Percentiles rank a stretch among this genome's conserved stretches.
Conservation (phyloP, 2,329 filamentous ascomycete genomes). For the Aspergillus quadricinctus region DNA sequence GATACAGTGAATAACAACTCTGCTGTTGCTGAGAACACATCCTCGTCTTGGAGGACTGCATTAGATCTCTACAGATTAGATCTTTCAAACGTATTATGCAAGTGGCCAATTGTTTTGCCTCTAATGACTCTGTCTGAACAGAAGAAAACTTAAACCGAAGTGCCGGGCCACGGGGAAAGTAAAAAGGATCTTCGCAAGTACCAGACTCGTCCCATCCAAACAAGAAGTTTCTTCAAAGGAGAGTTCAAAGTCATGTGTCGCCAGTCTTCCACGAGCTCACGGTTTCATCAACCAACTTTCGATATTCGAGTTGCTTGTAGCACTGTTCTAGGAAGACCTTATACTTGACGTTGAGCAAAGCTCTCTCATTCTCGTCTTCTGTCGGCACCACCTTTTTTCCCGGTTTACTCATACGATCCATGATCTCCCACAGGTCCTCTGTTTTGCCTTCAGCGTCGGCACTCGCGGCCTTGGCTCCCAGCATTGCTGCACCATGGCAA, state of each 20-base stretch:
- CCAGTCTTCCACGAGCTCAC: constrained; percentile 40
- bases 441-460: constrained; percentile 71
- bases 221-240: not conserved
- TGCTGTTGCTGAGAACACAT: not conserved
- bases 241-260: not conserved
- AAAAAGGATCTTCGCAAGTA: not conserved
- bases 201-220: not conserved
- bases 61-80: not conserved
- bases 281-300: constrained; percentile 68
- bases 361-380: constrained; percentile 67
- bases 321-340: constrained; percentile 94
- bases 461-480: constrained; percentile 94
- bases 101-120: not conserved
- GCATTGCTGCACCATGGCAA: constrained; percentile 96
- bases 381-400: constrained; percentile 77
- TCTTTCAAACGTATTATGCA: not conserved
- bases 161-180: no score
- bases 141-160: not conserved
- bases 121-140: not conserved
- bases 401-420: constrained; percentile 95
- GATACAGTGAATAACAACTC: not conserved
- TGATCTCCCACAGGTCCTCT: constrained; percentile 90
- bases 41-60: not conserved
- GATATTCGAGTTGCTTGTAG: constrained; percentile 75
- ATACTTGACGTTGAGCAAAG: constrained; percentile 82